Evolutionary conservation across 495 filamentous ascomycete species (phyloP), one percentile per base, ranked within the genome.

Genomic region (Daldinia bambusicola): DNA sequence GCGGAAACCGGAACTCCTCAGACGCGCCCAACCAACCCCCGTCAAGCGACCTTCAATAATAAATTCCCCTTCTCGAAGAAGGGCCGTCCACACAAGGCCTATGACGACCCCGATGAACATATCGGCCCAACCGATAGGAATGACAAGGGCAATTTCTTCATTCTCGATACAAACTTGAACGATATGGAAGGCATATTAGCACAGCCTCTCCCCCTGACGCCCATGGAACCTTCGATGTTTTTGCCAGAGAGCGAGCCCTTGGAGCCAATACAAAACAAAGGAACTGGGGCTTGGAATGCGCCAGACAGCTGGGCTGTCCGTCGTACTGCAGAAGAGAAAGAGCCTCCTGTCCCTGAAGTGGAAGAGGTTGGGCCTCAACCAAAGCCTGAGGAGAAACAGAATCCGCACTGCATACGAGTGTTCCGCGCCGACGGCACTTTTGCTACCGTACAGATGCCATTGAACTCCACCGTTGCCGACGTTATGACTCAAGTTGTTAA

Each of bases 401-500:
- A 79, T 6, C 87, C 89, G 45, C 97, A 95, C 78, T 97, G 93
- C 76, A 95, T 98, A 67, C 93, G 96, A n/a, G 89, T 99, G 16
- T 99, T 98, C 81, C 89, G 94, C 31, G 88, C 91, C 10, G 96
- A 99, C 77, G 91, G 89, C 13, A 97, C 96, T 7, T 99, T 98
- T 80, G 93, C 93, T 7, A 97, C 94, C 0, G 86, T 98, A 14
- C 93, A 93, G 20, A 87, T 92, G 72, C 83, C 87, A 16, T 79
- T 98, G 66, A 92, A 92, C 73, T 89, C 95, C 6, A 93, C 93
- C 0, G 95, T 96, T 7, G 79, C 86, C 13, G 95, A 98, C 45
- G 88, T 98, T 26, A 88, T 98, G 55, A 82, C 87, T 12, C 89
- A 93, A 75, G 85, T 98, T 61, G 91, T 93, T 34, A 92, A 91